A percentile compares a stretch with the other conserved stretches of the same genome.
These are phyloP conservation scores for Clitopilus hobsonii DNA, from an alignment of 768 basidiomycete genomes.

Conservation along the genomic window DNA sequence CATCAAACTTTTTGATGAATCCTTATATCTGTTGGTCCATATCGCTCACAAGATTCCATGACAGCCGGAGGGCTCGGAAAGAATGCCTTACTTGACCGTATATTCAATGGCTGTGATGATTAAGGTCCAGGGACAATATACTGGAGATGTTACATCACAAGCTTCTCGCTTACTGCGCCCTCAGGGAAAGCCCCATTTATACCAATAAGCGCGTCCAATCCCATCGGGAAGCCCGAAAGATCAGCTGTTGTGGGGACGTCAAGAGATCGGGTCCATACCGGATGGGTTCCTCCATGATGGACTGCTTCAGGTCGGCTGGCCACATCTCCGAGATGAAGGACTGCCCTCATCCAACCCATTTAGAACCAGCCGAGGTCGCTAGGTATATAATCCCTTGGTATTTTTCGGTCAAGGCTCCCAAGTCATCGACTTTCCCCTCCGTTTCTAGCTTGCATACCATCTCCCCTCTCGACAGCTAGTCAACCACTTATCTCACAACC, in stretches of 20 bases:
- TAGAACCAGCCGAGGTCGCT: not conserved
- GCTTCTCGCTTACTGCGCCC: not conserved
- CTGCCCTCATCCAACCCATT: not conserved
- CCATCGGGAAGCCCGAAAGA: not conserved
- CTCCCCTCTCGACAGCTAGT: not conserved
- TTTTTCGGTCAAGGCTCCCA: not conserved
- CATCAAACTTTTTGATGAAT: not conserved
- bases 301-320: not conserved
- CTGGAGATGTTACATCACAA: not conserved
- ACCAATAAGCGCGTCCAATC: not conserved
- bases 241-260: not conserved
- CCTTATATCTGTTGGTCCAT: not conserved
- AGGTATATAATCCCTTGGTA: not conserved
- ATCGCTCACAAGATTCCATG: not conserved
- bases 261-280: not conserved
- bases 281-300: not conserved
- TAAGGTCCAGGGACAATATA: not conserved
- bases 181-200: not conserved
- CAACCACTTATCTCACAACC: not conserved
- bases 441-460: not conserved
- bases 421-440: not conserved
- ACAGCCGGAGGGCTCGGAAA: slow-evolving; percentile 1
- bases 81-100: not conserved
- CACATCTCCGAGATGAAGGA: not conserved
- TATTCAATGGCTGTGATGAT: not conserved